These are phyloP conservation scores for Tephrocybe sp. DNA, from an alignment of 768 basidiomycete species.

Conservation along the genomic window DNA sequence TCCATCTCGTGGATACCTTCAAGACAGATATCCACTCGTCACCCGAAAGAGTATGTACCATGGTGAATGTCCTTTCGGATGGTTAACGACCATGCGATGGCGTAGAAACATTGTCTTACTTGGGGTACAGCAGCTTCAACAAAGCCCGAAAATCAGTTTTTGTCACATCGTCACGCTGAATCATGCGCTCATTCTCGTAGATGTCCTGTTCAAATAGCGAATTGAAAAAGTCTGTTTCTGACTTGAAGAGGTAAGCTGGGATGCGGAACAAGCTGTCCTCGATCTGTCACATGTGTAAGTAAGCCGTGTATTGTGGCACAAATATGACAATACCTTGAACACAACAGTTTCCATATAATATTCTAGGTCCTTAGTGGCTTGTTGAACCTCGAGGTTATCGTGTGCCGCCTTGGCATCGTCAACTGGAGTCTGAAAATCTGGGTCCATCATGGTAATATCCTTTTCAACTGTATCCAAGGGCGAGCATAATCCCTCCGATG, in stretches of 20 bases:
- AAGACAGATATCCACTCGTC: constrained; percentile 14
- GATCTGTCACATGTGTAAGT: constrained; percentile 1
- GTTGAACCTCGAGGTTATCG: too few relatives aligned
- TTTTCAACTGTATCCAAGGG: constrained; percentile 1
- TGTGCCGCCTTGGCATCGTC: neutral
- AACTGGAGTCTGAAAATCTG: neutral
- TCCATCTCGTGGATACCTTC: constrained; percentile 14
- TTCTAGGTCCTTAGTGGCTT: neutral
- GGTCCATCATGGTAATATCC: constrained; percentile 8
- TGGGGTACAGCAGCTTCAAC: constrained; percentile 13
- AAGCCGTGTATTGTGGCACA: neutral
- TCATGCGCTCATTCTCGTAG: neutral
- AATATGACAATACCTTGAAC: constrained; percentile 4
- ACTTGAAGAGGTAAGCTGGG: constrained; percentile 6
- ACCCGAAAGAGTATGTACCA: constrained; percentile 4
- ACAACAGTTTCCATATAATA: constrained; percentile 9
- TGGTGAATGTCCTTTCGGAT: constrained; percentile 1
- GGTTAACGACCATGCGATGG: neutral
- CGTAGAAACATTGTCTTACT: neutral
- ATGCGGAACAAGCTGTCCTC: constrained; percentile 10
- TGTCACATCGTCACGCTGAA: constrained; percentile 7
- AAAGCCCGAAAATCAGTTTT: constrained; percentile 12
- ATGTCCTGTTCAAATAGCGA: neutral
- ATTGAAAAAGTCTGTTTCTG: constrained; percentile 10
- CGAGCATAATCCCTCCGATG: neutral